A percentile compares a stretch with the other conserved stretches of the same genome.
phyloP scores from a whole-genome alignment of 1,284 basidiomycete genomes.

The Tilletiaria anomala region DNA sequence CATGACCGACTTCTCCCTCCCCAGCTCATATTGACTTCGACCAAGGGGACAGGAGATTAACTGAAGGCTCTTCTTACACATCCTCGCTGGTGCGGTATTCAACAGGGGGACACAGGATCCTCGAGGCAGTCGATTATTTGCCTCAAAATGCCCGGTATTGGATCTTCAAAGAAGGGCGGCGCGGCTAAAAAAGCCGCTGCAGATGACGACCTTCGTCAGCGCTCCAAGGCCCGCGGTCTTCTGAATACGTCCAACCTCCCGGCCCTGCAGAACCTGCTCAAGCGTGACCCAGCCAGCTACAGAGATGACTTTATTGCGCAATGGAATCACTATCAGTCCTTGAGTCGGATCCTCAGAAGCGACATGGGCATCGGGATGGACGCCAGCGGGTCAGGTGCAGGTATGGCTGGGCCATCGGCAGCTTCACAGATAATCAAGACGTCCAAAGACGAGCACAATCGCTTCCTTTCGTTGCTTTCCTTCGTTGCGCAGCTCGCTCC shows the following conservation, averaged over 20 bases:
- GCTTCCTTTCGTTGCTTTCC: conserved; percentile 26
- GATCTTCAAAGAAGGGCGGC: too few relatives aligned
- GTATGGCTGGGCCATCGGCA: not conserved
- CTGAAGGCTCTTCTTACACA: too few relatives aligned
- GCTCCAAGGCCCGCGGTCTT: conserved; percentile 27
- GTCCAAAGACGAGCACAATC: conserved; percentile 25
- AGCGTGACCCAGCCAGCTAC: conserved; percentile 73
- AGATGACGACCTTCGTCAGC: not conserved
- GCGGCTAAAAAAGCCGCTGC: too few relatives aligned
- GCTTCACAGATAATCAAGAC: too few relatives aligned
- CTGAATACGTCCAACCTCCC: conserved; percentile 45
- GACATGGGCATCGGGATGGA: conserved; percentile 11
- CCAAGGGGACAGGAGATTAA: too few relatives aligned
- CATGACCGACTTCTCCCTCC: too few relatives aligned
- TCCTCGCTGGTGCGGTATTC: too few relatives aligned
- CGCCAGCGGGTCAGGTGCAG: not conserved
- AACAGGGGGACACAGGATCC: too few relatives aligned
- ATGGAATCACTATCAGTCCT: conserved; percentile 88
- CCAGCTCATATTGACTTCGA: too few relatives aligned
- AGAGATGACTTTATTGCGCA: conserved; percentile 95
- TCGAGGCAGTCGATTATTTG: too few relatives aligned
- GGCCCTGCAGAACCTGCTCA: conserved; percentile 84
- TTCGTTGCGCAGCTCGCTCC: conserved; percentile 48
- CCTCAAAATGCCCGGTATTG: too few relatives aligned
- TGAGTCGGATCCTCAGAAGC: conserved; percentile 60